These are phyloP conservation scores for Mycena venus DNA, from an alignment of 768 basidiomycete species.

Conservation along the genomic window DNA sequence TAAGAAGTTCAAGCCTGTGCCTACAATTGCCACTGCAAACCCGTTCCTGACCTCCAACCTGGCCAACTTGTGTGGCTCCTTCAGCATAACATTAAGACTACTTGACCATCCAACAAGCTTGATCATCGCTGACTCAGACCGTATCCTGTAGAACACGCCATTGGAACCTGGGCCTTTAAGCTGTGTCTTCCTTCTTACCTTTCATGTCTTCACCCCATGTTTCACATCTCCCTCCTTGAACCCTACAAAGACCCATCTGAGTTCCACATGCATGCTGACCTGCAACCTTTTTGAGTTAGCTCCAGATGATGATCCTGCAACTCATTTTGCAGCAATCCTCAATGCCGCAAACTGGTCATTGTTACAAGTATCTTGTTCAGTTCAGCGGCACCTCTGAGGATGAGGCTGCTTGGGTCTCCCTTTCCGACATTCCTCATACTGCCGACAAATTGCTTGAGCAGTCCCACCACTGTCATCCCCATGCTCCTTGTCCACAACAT, in stretches of 20 bases:
- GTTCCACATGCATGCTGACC: slow-evolving; percentile 44
- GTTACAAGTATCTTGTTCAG: slow-evolving; percentile 52
- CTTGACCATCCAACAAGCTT: slow-evolving; percentile 56
- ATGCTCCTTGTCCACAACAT: slow-evolving; percentile 44
- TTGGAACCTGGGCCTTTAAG: not conserved
- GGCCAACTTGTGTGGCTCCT: slow-evolving; percentile 55
- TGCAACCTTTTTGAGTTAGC: slow-evolving; percentile 37
- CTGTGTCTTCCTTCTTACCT: slow-evolving; percentile 45
- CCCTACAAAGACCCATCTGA: slow-evolving; percentile 48
- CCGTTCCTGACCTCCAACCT: slow-evolving; percentile 43
- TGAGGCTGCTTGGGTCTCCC: slow-evolving; percentile 51
- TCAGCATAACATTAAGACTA: slow-evolving; percentile 53
- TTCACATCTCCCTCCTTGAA: slow-evolving; percentile 53
- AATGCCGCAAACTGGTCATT: slow-evolving; percentile 50
- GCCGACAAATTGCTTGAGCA: slow-evolving; percentile 45
- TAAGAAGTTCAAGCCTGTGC: slow-evolving; percentile 43
- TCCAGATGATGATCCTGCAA: slow-evolving; percentile 34
- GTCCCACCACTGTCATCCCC: slow-evolving; percentile 50
- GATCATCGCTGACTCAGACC: slow-evolving; percentile 48
- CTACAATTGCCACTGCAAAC: slow-evolving; percentile 42
- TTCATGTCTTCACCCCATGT: slow-evolving; percentile 53
- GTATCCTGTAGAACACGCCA: slow-evolving; percentile 23
- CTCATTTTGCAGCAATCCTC: slow-evolving; percentile 40
- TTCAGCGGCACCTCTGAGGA: slow-evolving; percentile 42
- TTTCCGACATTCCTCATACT: slow-evolving; percentile 49